A percentile compares a stretch with the other conserved stretches of the same genome.
Evolutionary conservation across 169 alveolate species (phyloP).

Genomic region (Eimeria maxima): DNA sequence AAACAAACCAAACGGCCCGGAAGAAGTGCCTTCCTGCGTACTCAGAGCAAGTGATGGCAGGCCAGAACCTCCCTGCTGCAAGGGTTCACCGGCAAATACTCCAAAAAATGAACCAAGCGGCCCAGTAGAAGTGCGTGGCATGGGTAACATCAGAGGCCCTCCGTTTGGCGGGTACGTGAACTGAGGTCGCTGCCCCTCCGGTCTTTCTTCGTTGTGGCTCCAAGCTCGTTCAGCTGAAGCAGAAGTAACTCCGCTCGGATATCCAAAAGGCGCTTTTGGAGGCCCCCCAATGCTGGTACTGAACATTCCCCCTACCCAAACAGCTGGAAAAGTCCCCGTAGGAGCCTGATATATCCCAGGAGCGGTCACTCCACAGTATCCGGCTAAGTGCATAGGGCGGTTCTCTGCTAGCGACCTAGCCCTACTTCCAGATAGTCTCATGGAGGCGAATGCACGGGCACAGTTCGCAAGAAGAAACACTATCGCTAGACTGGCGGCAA

Average conservation of each 20-base stretch:
- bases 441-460: not conserved
- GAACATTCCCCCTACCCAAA: not conserved
- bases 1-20: not conserved
- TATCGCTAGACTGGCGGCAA: not conserved
- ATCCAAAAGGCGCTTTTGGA: not conserved
- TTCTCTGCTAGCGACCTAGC: not conserved
- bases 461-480: not conserved
- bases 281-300: not conserved
- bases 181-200: not conserved
- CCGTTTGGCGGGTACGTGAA: not conserved
- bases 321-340: not conserved
- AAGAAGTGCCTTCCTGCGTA: not conserved
- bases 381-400: too few species aligned
- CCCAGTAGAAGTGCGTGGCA: not conserved
- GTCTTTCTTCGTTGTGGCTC: not conserved
- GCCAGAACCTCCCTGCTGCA: not conserved
- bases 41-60: not conserved
- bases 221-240: too few species aligned
- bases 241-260: not conserved
- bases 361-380: not conserved
- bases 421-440: not conserved
- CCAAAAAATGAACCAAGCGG: not conserved
- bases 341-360: not conserved
- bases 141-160: not conserved
- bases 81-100: not conserved